phyloP scores from a whole-genome alignment of 108 stramenopile species.

The Thalassiosira profunda region DNA sequence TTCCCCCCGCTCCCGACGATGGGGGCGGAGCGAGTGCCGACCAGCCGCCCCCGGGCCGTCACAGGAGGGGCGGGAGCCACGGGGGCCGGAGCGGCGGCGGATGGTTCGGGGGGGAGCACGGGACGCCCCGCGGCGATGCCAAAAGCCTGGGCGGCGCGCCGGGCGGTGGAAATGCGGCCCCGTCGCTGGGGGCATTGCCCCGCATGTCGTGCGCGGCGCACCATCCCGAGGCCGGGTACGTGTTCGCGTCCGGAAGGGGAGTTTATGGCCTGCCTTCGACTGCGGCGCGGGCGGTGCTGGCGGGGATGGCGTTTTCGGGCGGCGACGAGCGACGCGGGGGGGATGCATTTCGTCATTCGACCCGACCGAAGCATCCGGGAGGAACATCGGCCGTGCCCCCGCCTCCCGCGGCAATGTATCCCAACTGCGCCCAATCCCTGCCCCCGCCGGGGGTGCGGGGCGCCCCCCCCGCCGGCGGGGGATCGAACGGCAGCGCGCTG shows the following conservation, averaged over 20 bases:
- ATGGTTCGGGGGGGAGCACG: slow-evolving; percentile 9
- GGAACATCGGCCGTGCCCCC: not conserved
- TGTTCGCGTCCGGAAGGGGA: slow-evolving; percentile 73
- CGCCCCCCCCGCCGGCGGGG: too few relatives aligned
- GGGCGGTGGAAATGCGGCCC: not conserved
- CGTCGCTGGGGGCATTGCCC: slow-evolving; percentile 40
- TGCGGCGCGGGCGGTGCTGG: slow-evolving; percentile 35
- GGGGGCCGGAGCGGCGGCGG: not conserved
- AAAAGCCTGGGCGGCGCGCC: not conserved
- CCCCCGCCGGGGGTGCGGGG: slow-evolving; percentile 69
- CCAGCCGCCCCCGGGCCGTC: not conserved
- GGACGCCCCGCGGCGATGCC: not conserved
- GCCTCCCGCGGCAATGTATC: slow-evolving; percentile 25
- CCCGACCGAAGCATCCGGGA: not conserved
- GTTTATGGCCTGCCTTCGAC: slow-evolving; percentile 33
- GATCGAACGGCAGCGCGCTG: slow-evolving; percentile 68
- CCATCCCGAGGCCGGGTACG: slow-evolving; percentile 66
- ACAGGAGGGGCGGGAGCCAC: slow-evolving; percentile 5
- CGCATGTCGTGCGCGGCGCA: slow-evolving; percentile 71
- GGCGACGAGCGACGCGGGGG: too few relatives aligned
- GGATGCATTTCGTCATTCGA: too few relatives aligned
- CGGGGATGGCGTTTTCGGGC: slow-evolving; percentile 11
- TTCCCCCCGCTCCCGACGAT: slow-evolving; percentile 37
- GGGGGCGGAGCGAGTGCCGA: too few relatives aligned
- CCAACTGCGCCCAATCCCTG: slow-evolving; percentile 29